Evolutionary conservation across 2,329 filamentous ascomycete genomes (phyloP).

Genomic region (Periglandula ipomoeae): DNA sequence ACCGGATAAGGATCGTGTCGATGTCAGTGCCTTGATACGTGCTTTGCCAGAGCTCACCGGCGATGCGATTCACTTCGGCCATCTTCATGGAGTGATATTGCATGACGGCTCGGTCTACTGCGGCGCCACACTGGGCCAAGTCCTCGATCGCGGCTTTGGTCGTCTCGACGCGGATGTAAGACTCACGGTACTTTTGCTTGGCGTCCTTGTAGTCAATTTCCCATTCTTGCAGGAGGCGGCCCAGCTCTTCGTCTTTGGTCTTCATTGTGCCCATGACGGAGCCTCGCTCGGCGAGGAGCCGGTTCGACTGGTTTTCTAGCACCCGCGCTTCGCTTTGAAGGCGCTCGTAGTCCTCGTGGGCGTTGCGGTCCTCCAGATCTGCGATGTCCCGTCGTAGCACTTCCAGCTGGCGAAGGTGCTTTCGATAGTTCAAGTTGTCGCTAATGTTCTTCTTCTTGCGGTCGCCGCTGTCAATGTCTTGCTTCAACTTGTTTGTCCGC

Average conservation of each 20-base stretch:
- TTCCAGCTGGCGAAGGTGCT: constrained; percentile 60
- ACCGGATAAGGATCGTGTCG: constrained; percentile 90
- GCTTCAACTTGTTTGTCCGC: constrained; percentile 67
- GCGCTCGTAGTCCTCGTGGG: constrained; percentile 70
- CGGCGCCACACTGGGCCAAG: constrained; percentile 68
- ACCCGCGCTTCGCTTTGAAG: constrained; percentile 60
- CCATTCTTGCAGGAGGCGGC: constrained; percentile 66
- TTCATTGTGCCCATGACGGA: constrained; percentile 70
- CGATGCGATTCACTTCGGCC: constrained; percentile 94
- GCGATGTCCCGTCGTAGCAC: constrained; percentile 59
- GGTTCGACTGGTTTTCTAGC: constrained; percentile 59
- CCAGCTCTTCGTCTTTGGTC: constrained; percentile 74
- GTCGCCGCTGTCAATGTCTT: constrained; percentile 69
- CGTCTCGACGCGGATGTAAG: constrained; percentile 81
- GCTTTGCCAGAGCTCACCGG: constrained; percentile 91
- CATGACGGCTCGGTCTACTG: constrained; percentile 95
- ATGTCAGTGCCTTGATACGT: constrained; percentile 97
- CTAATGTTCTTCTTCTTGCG: constrained; percentile 77
- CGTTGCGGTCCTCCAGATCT: constrained; percentile 68
- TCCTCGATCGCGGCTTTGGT: constrained; percentile 92
- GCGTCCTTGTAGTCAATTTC: constrained; percentile 81
- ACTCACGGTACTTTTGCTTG: constrained; percentile 69
- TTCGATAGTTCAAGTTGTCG: constrained; percentile 82
- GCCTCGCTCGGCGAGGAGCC: constrained; percentile 62
- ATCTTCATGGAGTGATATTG: constrained; percentile 94